Evolutionary conservation across 768 basidiomycete genomes (phyloP).

Genomic region (Jaapia argillacea): DNA sequence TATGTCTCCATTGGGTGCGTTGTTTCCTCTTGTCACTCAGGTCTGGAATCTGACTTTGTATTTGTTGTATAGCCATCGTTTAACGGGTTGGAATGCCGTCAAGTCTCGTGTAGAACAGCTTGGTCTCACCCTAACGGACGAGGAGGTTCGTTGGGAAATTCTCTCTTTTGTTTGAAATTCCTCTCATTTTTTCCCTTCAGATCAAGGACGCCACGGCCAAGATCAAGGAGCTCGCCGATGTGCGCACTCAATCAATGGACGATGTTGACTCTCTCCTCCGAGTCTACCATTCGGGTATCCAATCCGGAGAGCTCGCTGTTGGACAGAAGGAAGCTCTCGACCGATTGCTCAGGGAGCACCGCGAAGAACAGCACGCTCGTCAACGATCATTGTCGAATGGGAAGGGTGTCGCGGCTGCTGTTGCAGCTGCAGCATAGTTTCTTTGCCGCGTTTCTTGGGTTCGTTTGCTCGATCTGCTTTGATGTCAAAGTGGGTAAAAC

Average conservation of each 20-base stretch:
- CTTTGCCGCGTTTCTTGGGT: too few relatives aligned
- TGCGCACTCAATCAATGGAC: conserved; percentile 97
- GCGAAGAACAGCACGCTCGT: conserved; percentile 22
- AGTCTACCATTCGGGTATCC: conserved; percentile 91
- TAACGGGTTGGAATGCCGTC: conserved; percentile 99
- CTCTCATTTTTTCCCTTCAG: conserved; percentile 22
- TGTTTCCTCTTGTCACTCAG: too few relatives aligned
- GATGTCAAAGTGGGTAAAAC: too few relatives aligned
- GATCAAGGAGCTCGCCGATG: conserved; percentile 99
- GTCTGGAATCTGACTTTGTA: neutral
- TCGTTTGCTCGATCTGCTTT: too few relatives aligned
- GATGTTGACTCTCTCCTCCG: conserved; percentile 96
- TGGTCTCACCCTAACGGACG: conserved; percentile 81
- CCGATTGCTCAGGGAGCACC: conserved; percentile 74
- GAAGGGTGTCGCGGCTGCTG: too few relatives aligned
- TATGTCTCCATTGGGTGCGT: conserved; percentile 93
- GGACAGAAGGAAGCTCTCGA: conserved; percentile 93
- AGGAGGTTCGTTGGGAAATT: conserved; percentile 46
- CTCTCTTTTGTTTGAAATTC: neutral
- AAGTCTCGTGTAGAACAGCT: conserved; percentile 99
- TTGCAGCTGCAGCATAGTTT: too few relatives aligned
- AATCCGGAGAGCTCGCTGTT: conserved; percentile 83
- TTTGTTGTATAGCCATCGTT: conserved; percentile 54
- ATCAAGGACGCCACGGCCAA: conserved; percentile 98
- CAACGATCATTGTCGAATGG: too few relatives aligned